Evolutionary conservation across 1,284 basidiomycete species (phyloP).

Genomic region (Ganoderma sinense): DNA sequence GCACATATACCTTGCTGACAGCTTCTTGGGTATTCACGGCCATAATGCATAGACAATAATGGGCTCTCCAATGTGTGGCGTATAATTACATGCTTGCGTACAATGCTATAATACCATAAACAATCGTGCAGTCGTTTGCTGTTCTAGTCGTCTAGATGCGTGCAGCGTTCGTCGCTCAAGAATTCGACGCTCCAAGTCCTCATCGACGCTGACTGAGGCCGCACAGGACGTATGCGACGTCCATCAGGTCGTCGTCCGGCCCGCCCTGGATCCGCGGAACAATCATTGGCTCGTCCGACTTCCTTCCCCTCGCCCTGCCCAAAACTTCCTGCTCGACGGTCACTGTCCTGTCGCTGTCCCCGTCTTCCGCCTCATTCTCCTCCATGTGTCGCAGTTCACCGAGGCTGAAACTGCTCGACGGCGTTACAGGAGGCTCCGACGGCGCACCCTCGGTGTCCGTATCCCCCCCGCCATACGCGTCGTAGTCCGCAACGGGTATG

Average conservation of each 20-base stretch:
- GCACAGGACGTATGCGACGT: conserved; percentile 66
- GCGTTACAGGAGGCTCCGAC: conserved; percentile 47
- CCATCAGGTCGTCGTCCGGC: conserved; percentile 70
- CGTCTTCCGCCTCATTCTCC: conserved; percentile 7
- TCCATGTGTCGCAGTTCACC: conserved; percentile 17
- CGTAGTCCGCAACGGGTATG: conserved; percentile 36
- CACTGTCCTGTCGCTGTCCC: conserved; percentile 15
- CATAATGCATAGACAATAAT: neutral
- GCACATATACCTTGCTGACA: neutral
- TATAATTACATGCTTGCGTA: conserved; percentile 28
- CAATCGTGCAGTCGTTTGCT: conserved; percentile 10
- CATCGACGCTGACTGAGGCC: conserved; percentile 54
- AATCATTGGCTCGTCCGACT: conserved; percentile 14
- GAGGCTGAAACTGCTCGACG: conserved; percentile 42
- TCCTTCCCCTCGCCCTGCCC: neutral
- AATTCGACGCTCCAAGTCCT: conserved; percentile 4
- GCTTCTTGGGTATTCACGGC: conserved; percentile 1
- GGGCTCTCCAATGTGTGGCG: conserved; percentile 10
- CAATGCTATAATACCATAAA: conserved; percentile 29
- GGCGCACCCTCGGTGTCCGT: conserved; percentile 45
- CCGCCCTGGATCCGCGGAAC: conserved; percentile 33
- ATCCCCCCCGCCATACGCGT: conserved; percentile 31
- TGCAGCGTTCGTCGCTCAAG: neutral
- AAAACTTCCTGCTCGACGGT: neutral
- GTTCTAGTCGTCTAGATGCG: neutral